These are phyloP conservation scores for Alternaria panax DNA, from an alignment of 2,329 filamentous ascomycete species.

Conservation along the genomic window DNA sequence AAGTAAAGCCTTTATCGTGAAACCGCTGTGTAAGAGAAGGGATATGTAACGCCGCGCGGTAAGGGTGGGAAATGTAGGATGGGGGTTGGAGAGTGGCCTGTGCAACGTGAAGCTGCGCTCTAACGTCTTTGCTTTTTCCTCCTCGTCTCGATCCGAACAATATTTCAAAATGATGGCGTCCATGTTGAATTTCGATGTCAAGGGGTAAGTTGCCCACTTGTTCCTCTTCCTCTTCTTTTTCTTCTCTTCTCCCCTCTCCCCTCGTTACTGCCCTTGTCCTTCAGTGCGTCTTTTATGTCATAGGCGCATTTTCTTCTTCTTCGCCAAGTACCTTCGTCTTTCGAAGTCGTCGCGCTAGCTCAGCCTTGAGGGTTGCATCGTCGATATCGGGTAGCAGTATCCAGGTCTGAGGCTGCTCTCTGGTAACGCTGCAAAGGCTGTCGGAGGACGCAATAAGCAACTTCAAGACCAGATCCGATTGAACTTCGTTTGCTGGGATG, in stretches of 20 bases:
- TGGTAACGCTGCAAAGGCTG: neutral
- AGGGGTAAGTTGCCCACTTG: constrained; percentile 3
- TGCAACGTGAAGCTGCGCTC: constrained; percentile 22
- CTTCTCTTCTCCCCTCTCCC: neutral
- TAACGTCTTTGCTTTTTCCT: constrained; percentile 21
- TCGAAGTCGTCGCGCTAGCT: neutral
- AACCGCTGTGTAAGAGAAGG: constrained; percentile 16
- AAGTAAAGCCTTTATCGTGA: constrained; percentile 9
- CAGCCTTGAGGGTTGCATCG: neutral
- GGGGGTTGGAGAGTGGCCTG: constrained; percentile 11
- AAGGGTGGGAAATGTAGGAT: constrained; percentile 18
- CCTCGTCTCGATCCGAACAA: constrained; percentile 11
- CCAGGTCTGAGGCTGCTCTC: neutral
- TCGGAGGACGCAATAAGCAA: neutral
- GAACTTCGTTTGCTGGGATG: constrained; percentile 8
- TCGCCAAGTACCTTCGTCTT: neutral
- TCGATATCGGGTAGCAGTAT: neutral
- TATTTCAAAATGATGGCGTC: constrained; percentile 10
- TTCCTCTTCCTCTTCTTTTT: neutral
- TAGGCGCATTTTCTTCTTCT: neutral
- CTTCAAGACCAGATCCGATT: neutral
- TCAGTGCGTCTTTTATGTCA: neutral
- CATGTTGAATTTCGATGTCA: constrained; percentile 6
- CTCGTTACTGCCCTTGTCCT: neutral
- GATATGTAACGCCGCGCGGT: constrained; percentile 15